Percentiles rank a stretch among this genome's conserved stretches.
Conservation (phyloP, 345 rosid species). For the Heritiera littoralis region DNA sequence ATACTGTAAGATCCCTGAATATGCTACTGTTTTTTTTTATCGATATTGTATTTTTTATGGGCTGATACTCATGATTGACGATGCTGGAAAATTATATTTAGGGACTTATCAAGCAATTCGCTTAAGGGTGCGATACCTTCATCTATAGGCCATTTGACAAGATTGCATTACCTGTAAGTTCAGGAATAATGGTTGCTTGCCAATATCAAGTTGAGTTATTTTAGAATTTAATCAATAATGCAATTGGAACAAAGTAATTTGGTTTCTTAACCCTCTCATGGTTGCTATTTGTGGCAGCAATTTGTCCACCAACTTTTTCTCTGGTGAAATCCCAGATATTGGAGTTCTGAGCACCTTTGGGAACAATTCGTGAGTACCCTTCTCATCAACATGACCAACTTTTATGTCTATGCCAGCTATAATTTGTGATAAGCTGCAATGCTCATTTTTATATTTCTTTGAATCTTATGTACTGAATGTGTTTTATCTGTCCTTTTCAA, state of each 20-base stretch:
- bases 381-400: not conserved
- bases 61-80: not conserved
- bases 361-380: conserved; percentile 63
- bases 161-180: conserved; percentile 71
- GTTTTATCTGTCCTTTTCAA: not conserved
- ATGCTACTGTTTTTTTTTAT: not conserved
- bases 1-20: conserved; percentile 56
- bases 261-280: conserved; percentile 20
- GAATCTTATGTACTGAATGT: not conserved
- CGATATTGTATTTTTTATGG: not conserved
- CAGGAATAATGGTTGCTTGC: not conserved
- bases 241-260: not conserved
- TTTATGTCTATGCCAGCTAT: not conserved
- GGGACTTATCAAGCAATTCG: conserved; percentile 93
- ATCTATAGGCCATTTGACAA: conserved; percentile 67
- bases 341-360: conserved; percentile 83
- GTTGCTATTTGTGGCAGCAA: conserved; percentile 50
- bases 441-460: not conserved
- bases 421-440: too few species aligned
- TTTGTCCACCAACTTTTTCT: conserved; percentile 84
- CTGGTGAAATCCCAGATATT: conserved; percentile 89
- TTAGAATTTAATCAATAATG: not conserved
- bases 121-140: conserved; percentile 89
- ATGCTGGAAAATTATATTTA: conserved; percentile 29
- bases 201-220: conserved; percentile 5